Base-by-base conservation (phyloP, 768 basidiomycete genomes). In the Tricholoma sp. region DNA sequence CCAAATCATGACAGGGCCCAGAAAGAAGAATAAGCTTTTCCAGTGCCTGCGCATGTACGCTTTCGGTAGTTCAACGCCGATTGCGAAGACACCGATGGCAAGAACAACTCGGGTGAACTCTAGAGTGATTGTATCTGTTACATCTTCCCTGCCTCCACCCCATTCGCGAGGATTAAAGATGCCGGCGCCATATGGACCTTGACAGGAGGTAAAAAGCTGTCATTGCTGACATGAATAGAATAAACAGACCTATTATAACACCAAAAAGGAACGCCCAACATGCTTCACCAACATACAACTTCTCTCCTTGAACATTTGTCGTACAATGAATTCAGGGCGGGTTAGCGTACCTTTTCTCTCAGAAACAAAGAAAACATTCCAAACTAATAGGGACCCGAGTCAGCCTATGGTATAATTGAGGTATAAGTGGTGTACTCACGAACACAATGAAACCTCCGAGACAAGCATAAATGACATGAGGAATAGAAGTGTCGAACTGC, bases 11-110 rank as follows among this genome's bases (percentile, higher is more conserved):
- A 89, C 82, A 7, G 90, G 89, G 21, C 81, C 81, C 19, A 98
- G 78, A 2, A 99, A 76, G 71, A 92, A 93, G 52, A 89, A 79
- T 3, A 99, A 66, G 62, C 91, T 93, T 66, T 81, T 86, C 94
- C 94, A 97, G 66, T 98, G 97, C n/a, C 84, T 81, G 19, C 79
- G 76, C 82, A 98, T 90, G 72, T 98, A 99, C 4, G 91, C 91
- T 74, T 94, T 94, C 21, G 97, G 97, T 68, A 98, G 77, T 68
- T 99, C 97, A 21, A 98, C 97, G 14, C 97, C 97, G 54, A 99
- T 92, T 7, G 96, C 96, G 69, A 99, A 99, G 0, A 99, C 96
- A 18, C 94, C 94, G 54, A 98, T 89, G 14, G 96, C 97, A 31
- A 99, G 83, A 46, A 98, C 89, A 56, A 98, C 86, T 14, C 97